These are phyloP conservation scores for Orychophragmus violaceus DNA, from an alignment of 345 rosid species.

Conservation along the genomic window DNA sequence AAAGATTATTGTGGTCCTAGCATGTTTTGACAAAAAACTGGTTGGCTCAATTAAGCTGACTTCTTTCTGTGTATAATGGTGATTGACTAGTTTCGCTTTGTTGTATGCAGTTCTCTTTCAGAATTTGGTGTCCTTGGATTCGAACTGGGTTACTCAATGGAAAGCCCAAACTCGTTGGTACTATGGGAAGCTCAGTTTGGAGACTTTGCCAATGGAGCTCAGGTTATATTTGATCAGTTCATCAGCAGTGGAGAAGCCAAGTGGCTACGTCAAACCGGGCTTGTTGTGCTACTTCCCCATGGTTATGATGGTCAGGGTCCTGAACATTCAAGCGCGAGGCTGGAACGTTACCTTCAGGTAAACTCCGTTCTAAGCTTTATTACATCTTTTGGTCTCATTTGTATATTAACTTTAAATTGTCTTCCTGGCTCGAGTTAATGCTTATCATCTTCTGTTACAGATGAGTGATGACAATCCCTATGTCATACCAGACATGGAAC, in stretches of 20 bases:
- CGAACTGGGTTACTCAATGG: slow-evolving; percentile 83
- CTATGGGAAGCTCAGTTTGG: slow-evolving; percentile 90
- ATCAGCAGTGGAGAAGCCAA: slow-evolving; percentile 78
- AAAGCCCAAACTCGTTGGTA: slow-evolving; percentile 72
- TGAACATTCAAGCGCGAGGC: slow-evolving; percentile 76
- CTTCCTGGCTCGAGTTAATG: background rate
- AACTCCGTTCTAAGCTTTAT: background rate
- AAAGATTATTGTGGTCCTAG: background rate
- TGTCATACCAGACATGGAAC: slow-evolving; percentile 79
- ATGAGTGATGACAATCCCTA: slow-evolving; percentile 84
- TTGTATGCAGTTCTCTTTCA: slow-evolving; percentile 61
- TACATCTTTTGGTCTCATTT: no score
- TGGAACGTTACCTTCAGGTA: slow-evolving; percentile 83
- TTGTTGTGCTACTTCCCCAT: slow-evolving; percentile 72
- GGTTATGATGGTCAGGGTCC: slow-evolving; percentile 90
- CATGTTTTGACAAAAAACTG: background rate
- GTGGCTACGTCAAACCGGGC: slow-evolving; percentile 81
- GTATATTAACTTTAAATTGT: background rate
- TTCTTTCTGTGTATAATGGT: no score
- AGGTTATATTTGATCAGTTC: slow-evolving; percentile 79
- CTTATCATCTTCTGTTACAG: slow-evolving; percentile 32
- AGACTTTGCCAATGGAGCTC: slow-evolving; percentile 80
- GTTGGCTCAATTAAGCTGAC: no score
- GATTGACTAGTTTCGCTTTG: background rate
- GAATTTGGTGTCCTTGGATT: slow-evolving; percentile 85